A percentile compares a stretch with the other conserved stretches of the same genome.
Evolutionary conservation across 768 basidiomycete genomes (phyloP).

Genomic region (Mycena galopus): DNA sequence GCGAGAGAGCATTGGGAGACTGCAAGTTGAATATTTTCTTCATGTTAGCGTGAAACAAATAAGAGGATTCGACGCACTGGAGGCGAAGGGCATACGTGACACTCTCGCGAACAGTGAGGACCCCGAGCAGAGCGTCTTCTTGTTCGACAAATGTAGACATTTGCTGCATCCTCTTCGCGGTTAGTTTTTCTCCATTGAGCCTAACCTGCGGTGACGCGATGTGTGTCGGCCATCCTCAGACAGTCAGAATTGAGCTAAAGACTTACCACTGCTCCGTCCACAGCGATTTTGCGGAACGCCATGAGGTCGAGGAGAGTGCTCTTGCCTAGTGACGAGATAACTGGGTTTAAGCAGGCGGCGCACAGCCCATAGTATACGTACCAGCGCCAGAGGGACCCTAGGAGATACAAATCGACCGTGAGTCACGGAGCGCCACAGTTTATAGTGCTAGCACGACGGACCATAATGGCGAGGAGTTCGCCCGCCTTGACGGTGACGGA

Average conservation of each 20-base stretch:
- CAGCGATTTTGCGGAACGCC: constrained; percentile 53
- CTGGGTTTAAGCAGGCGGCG: neutral
- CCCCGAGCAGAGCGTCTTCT: constrained; percentile 70
- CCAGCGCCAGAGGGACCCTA: constrained; percentile 63
- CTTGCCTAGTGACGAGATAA: constrained; percentile 46
- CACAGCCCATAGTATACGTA: constrained; percentile 37
- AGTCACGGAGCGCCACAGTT: neutral
- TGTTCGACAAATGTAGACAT: constrained; percentile 70
- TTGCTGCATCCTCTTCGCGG: constrained; percentile 48
- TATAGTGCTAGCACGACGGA: constrained; percentile 32
- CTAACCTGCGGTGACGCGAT: constrained; percentile 40
- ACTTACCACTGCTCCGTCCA: constrained; percentile 48
- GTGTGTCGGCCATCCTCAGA: neutral
- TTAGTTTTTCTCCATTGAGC: constrained; percentile 49
- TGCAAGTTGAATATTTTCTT: neutral
- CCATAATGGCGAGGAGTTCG: constrained; percentile 58
- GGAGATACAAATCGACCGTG: neutral
- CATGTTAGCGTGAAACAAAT: neutral
- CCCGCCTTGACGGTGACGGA: constrained; percentile 56
- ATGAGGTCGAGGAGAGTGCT: constrained; percentile 61
- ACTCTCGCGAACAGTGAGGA: constrained; percentile 69
- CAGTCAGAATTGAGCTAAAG: neutral
- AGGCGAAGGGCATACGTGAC: constrained; percentile 65
- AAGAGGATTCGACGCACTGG: constrained; percentile 48
- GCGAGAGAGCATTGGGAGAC: constrained; percentile 53